phyloP scores from a whole-genome alignment of 768 basidiomycete species.

The Rhizopogon roseolus region DNA sequence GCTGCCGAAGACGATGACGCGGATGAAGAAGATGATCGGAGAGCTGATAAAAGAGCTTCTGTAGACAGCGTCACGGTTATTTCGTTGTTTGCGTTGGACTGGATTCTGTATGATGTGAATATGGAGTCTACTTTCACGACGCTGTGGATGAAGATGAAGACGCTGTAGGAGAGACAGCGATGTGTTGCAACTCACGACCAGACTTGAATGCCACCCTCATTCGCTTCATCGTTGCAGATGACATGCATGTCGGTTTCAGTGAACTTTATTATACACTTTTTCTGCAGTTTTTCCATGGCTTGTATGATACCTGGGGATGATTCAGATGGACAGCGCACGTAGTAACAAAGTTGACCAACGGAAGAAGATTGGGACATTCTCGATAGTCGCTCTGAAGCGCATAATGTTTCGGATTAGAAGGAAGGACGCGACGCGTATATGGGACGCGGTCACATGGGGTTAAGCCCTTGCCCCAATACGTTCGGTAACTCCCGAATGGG shows the following conservation, averaged over 20 bases:
- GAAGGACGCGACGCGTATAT: slow-evolving; percentile 8
- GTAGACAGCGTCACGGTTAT: slow-evolving; percentile 72
- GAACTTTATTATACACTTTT: slow-evolving; percentile 79
- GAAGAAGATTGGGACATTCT: slow-evolving; percentile 53
- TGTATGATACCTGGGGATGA: slow-evolving; percentile 62
- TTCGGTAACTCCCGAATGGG: neutral
- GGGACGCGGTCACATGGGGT: slow-evolving; percentile 22
- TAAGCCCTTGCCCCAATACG: neutral
- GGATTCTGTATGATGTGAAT: slow-evolving; percentile 77
- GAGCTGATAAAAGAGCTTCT: slow-evolving; percentile 69
- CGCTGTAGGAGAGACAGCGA: slow-evolving; percentile 8
- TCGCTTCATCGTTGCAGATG: slow-evolving; percentile 77
- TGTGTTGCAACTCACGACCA: slow-evolving; percentile 60
- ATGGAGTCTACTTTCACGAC: slow-evolving; percentile 64
- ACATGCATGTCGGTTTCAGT: slow-evolving; percentile 70
- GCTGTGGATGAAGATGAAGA: slow-evolving; percentile 28
- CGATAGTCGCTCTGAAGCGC: slow-evolving; percentile 60
- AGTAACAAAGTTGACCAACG: slow-evolving; percentile 29
- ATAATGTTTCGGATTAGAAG: slow-evolving; percentile 32
- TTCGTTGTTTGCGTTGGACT: slow-evolving; percentile 79
- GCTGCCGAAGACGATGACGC: slow-evolving; percentile 34
- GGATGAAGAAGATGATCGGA: slow-evolving; percentile 58
- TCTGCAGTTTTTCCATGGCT: slow-evolving; percentile 78
- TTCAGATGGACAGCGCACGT: slow-evolving; percentile 6
- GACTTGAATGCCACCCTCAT: slow-evolving; percentile 83